Conservation (phyloP, 2,329 filamentous ascomycete genomes). For the Penicillium paneum region DNA sequence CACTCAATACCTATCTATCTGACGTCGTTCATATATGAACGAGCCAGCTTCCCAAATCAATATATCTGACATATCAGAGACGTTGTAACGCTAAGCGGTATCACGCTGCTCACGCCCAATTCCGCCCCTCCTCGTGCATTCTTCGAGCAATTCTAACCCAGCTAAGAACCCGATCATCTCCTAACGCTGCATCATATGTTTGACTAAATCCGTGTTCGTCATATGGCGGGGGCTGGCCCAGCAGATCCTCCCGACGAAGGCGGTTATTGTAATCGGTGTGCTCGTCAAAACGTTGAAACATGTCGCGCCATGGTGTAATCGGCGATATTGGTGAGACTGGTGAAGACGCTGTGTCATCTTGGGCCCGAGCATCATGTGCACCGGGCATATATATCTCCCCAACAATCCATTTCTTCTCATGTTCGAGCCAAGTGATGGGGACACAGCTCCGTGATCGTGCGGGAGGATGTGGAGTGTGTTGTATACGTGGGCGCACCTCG, state of each 20-base stretch:
- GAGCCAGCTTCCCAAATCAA: neutral
- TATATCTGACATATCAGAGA: neutral
- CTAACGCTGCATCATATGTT: conserved; percentile 6
- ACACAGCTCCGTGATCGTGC: conserved; percentile 8
- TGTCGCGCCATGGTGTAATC: neutral
- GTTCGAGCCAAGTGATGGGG: conserved; percentile 31
- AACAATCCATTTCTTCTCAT: conserved; percentile 30
- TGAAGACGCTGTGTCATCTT: neutral
- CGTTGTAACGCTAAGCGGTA: neutral
- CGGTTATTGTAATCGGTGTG: neutral
- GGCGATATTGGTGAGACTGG: conserved; percentile 3
- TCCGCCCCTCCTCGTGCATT: conserved; percentile 11
- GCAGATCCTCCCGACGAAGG: neutral
- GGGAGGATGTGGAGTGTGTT: neutral
- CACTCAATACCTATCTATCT: neutral
- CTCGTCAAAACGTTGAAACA: neutral
- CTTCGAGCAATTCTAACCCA: conserved; percentile 28
- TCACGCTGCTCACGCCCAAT: neutral
- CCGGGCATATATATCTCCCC: neutral
- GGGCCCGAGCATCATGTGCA: neutral
- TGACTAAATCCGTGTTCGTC: conserved; percentile 21
- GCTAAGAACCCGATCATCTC: conserved; percentile 14
- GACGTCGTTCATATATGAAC: neutral
- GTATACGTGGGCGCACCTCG: neutral
- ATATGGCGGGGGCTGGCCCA: conserved; percentile 29